Conservation (phyloP, 305 asterid species). For the Vinca major region DNA sequence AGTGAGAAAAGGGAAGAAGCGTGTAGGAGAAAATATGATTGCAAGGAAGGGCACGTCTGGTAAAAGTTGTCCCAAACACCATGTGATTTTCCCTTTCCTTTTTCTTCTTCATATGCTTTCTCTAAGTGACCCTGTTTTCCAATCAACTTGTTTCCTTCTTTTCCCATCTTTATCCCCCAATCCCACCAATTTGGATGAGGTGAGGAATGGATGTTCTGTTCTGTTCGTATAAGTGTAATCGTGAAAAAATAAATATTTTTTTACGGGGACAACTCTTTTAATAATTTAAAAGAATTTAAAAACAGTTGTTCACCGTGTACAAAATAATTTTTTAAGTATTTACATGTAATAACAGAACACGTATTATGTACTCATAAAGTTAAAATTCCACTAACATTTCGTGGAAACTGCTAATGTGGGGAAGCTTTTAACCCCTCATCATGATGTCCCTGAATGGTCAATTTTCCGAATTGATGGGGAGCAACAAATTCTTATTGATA, state of each 20-base stretch:
- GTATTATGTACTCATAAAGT: no score
- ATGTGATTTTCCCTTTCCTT: slow-evolving; percentile 20
- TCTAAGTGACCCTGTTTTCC: slow-evolving; percentile 11
- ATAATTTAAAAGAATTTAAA: no score
- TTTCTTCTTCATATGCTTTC: slow-evolving; percentile 15
- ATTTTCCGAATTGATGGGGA: neutral
- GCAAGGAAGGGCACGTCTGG: slow-evolving; percentile 16
- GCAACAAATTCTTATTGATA: no score
- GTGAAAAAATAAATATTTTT: no score
- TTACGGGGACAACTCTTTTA: no score
- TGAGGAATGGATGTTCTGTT: no score
- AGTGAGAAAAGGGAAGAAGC: neutral
- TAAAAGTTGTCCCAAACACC: slow-evolving; percentile 15
- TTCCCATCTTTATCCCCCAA: neutral
- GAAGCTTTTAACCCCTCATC: slow-evolving; percentile 13
- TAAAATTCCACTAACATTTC: neutral
- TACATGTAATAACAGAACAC: no score
- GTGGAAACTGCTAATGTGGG: slow-evolving; percentile 12
- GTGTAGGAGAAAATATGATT: slow-evolving; percentile 18
- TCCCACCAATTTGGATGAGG: neutral
- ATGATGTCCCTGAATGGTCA: slow-evolving; percentile 15
- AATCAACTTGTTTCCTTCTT: neutral
- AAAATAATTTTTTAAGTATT: no score
- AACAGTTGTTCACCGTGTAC: no score
- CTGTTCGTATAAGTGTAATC: no score